Evolutionary conservation across 2,329 filamentous ascomycete genomes (phyloP).

Genomic region (Zarea fungicola): DNA sequence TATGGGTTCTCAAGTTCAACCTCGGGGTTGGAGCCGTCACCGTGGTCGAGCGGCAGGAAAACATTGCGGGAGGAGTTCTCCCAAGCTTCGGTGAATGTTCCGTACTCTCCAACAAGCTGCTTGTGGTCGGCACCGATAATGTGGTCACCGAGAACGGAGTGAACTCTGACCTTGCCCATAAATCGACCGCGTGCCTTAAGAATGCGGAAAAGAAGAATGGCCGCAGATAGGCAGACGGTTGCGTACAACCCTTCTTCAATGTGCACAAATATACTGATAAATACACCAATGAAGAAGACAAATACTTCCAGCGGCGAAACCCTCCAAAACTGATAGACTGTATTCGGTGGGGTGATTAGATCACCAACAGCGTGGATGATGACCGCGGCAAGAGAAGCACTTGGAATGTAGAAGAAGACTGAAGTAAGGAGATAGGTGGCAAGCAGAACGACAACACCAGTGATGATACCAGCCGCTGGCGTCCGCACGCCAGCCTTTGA

Average conservation of each 20-base stretch:
- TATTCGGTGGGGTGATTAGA: conserved; percentile 75
- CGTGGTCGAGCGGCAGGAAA: conserved; percentile 44
- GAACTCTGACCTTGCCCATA: conserved; percentile 73
- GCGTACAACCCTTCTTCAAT: conserved; percentile 87
- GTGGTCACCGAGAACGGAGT: conserved; percentile 74
- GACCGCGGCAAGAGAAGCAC: conserved; percentile 67
- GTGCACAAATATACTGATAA: conserved; percentile 73
- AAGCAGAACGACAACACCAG: conserved; percentile 72
- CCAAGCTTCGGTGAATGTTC: conserved; percentile 37
- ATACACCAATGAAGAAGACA: conserved; percentile 80
- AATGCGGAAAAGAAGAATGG: conserved; percentile 69
- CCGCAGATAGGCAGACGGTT: conserved; percentile 65
- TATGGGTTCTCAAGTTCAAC: conserved; percentile 41
- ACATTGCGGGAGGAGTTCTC: conserved; percentile 32
- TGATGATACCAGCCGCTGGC: conserved; percentile 80
- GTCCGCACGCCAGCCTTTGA: conserved; percentile 90
- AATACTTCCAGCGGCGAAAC: conserved; percentile 76
- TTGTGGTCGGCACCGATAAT: conserved; percentile 53
- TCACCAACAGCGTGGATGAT: conserved; percentile 91
- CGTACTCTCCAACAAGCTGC: conserved; percentile 44
- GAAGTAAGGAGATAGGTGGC: conserved; percentile 78
- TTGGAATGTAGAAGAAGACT: conserved; percentile 87
- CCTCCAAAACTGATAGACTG: conserved; percentile 82
- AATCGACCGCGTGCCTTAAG: conserved; percentile 75
- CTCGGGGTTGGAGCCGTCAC: conserved; percentile 47